Evolutionary conservation across 2,329 filamentous ascomycete species (phyloP).

Genomic region (Penicillium sp.): DNA sequence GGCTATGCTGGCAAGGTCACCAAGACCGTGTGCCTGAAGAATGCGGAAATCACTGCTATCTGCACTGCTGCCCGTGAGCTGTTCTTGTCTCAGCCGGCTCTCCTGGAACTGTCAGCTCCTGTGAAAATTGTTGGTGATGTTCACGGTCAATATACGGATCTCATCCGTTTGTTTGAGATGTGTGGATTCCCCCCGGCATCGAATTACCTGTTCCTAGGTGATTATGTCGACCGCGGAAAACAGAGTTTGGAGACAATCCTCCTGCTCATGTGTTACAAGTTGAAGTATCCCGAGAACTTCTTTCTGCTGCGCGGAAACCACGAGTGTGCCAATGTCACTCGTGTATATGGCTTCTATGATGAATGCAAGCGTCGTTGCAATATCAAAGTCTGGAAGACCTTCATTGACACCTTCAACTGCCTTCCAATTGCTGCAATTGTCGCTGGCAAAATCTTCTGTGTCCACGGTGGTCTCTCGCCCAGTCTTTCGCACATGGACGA

Average conservation of each 20-base stretch:
- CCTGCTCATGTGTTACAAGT: conserved; percentile 90
- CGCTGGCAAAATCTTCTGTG: conserved; percentile 95
- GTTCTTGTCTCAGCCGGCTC: conserved; percentile 85
- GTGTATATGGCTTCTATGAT: conserved; percentile 97
- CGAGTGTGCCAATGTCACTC: conserved; percentile 93
- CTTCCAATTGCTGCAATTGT: conserved; percentile 96
- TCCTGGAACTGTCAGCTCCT: conserved; percentile 88
- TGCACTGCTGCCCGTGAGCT: conserved; percentile 87
- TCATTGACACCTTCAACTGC: conserved; percentile 94
- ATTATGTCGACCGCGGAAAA: conserved; percentile 96
- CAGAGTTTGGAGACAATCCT: conserved; percentile 94
- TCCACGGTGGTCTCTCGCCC: conserved; percentile 91
- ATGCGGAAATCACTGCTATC: conserved; percentile 93
- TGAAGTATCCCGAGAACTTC: conserved; percentile 97
- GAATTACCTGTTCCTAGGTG: conserved; percentile 92
- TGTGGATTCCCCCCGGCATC: conserved; percentile 90
- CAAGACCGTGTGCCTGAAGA: conserved; percentile 95
- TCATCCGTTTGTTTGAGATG: conserved; percentile 98
- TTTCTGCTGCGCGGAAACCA: conserved; percentile 94
- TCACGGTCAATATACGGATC: conserved; percentile 92
- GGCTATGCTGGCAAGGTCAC: conserved; percentile 96
- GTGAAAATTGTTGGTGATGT: conserved; percentile 98
- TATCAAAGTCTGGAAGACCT: conserved; percentile 97
- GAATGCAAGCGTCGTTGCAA: conserved; percentile 96
- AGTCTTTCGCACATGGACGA: conserved; percentile 97